Evolutionary conservation across 129 eudicot species (phyloP).

Genomic region (Centella asiatica): DNA sequence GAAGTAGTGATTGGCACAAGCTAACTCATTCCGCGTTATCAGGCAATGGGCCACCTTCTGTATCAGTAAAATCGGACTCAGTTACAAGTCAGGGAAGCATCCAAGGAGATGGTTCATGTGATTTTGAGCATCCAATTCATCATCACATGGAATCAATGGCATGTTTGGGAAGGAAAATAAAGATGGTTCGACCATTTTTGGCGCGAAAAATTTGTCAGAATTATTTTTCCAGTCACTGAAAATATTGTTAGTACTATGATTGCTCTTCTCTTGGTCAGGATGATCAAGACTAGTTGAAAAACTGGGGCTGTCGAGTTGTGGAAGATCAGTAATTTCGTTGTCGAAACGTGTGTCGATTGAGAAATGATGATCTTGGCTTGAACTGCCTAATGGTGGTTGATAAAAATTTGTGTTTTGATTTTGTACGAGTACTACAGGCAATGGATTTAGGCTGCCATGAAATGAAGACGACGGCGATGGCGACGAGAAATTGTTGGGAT

Average conservation of each 20-base stretch:
- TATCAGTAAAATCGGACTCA: too few species aligned
- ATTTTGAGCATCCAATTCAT: slow-evolving; percentile 30
- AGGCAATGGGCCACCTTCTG: too few species aligned
- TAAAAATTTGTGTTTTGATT: slow-evolving; percentile 20
- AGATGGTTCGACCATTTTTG: slow-evolving; percentile 16
- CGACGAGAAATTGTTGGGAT: slow-evolving; percentile 23
- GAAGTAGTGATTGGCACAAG: too few species aligned
- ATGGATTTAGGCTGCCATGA: slow-evolving; percentile 10
- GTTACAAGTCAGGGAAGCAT: slow-evolving; percentile 52
- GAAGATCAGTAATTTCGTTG: slow-evolving; percentile 26
- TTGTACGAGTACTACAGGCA: slow-evolving; percentile 10
- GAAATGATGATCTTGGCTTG: slow-evolving; percentile 4
- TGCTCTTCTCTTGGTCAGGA: slow-evolving; percentile 25
- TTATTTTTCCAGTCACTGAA: slow-evolving; percentile 34
- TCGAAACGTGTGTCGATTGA: slow-evolving; percentile 17
- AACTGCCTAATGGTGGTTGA: slow-evolving; percentile 20
- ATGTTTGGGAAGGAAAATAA: slow-evolving; percentile 25
- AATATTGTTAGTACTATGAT: background rate
- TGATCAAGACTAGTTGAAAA: slow-evolving; percentile 41
- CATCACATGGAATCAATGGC: slow-evolving; percentile 28
- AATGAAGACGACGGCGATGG: slow-evolving; percentile 27
- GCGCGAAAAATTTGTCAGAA: slow-evolving; percentile 27
- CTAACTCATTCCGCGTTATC: too few species aligned
- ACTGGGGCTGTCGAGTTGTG: slow-evolving; percentile 48
- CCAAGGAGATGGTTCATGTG: slow-evolving; percentile 41